phyloP scores from a whole-genome alignment of 2,329 filamentous ascomycete species.

The Exophiala mesophila region DNA sequence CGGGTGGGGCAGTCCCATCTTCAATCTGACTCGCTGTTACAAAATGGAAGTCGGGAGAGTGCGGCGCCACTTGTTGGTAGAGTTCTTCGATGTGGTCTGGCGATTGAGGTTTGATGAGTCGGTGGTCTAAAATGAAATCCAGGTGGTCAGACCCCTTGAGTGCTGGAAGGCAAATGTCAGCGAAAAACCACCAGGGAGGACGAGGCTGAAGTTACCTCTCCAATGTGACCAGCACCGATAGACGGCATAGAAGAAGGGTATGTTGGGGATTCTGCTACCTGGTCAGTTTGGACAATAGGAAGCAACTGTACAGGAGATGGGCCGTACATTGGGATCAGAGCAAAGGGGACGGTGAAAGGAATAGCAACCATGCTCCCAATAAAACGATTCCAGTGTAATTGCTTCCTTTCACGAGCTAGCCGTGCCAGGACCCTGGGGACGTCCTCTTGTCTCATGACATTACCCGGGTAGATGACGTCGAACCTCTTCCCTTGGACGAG shows the following conservation, averaged over 20 bases:
- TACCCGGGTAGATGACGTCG: conserved; percentile 70
- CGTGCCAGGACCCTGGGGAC: conserved; percentile 62
- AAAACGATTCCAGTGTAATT: conserved; percentile 69
- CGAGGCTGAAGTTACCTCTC: too few relatives aligned
- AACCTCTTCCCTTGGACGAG: conserved; percentile 59
- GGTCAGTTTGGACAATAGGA: conserved; percentile 15
- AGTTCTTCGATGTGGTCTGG: conserved; percentile 67
- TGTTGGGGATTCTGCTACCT: conserved; percentile 73
- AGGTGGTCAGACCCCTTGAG: conserved; percentile 79
- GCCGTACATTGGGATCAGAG: conserved; percentile 75
- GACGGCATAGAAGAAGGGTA: conserved; percentile 93
- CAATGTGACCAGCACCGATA: conserved; percentile 91
- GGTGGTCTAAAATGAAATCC: conserved; percentile 71
- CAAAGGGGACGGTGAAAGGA: conserved; percentile 79
- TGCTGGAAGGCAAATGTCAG: too few relatives aligned
- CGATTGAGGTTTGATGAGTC: conserved; percentile 62
- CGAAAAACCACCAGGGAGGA: background rate
- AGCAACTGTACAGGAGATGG: conserved; percentile 2
- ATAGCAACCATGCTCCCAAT: conserved; percentile 76
- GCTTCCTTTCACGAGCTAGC: conserved; percentile 75
- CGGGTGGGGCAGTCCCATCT: conserved; percentile 34
- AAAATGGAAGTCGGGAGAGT: conserved; percentile 30
- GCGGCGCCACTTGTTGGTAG: conserved; percentile 52
- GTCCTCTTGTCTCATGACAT: conserved; percentile 59
- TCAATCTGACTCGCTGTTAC: conserved; percentile 34